Evolutionary conservation across 1,139 yeast genomes (phyloP).

Genomic region (Candida pseudoviswanathii): DNA sequence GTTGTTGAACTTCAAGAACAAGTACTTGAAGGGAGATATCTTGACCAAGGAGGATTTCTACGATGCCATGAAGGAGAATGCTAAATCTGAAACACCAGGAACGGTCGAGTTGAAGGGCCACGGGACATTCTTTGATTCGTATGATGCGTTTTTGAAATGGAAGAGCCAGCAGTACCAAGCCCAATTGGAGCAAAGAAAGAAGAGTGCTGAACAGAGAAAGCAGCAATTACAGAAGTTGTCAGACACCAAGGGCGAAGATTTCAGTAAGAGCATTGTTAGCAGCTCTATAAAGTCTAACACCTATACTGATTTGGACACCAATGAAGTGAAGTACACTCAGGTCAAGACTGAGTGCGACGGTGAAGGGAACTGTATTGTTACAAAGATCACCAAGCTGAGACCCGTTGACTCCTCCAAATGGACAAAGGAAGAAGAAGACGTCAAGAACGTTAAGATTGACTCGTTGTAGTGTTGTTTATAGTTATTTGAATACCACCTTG

Average conservation of each 20-base stretch:
- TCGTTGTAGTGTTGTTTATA: not conserved
- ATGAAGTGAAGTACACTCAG: constrained; percentile 55
- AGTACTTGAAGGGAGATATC: constrained; percentile 28
- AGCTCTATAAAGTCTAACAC: constrained; percentile 49
- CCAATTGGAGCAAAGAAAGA: constrained; percentile 22
- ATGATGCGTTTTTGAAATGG: constrained; percentile 71
- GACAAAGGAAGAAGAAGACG: constrained; percentile 29
- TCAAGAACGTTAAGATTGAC: constrained; percentile 3
- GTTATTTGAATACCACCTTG: not conserved
- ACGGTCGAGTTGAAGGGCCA: constrained; percentile 40
- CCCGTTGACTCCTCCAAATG: constrained; percentile 38
- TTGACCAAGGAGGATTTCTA: constrained; percentile 56
- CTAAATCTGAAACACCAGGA: constrained; percentile 16
- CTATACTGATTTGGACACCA: constrained; percentile 53
- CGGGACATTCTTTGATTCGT: constrained; percentile 56
- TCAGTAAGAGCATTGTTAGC: constrained; percentile 48
- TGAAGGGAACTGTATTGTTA: constrained; percentile 63
- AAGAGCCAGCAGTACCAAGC: constrained; percentile 51
- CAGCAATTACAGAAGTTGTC: not conserved
- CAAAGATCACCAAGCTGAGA: constrained; percentile 39
- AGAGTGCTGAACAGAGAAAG: constrained; percentile 9
- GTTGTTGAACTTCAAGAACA: constrained; percentile 31
- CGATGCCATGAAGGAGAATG: constrained; percentile 21
- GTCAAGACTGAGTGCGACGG: constrained; percentile 54
- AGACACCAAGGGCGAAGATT: not conserved